Evolutionary conservation across 1,139 yeast species (phyloP), one percentile per base, ranked within the genome.

Genomic region (Geotrichum citri-aurantii): DNA sequence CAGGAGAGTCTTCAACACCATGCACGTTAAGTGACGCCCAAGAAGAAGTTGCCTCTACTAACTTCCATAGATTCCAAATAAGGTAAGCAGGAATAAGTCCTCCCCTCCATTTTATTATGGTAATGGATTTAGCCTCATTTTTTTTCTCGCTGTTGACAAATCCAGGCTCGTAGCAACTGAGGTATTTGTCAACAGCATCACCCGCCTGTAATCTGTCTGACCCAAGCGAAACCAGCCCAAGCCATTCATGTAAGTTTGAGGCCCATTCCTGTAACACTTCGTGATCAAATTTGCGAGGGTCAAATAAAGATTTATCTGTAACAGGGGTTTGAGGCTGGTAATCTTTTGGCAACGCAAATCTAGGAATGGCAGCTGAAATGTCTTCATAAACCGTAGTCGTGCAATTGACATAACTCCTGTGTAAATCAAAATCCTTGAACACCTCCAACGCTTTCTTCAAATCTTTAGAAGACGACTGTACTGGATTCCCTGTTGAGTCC

Each of bases 261-360:
- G 70, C 66, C 73, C 73, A 71, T 56, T 72, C 74, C 24, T 64
- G 64, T n/a, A 61, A 44, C 7, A 51, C 63, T n/a, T 65, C 70
- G 21, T 56, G 51, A 48, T 59, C 54, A 50, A 31, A 57, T 1
- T 17, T 40, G 42, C 10, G 48, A 14, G 19, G 47, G 29, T 46
- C 55, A 37, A 37, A 37, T n/a, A 37, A 7, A 37, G 44, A 37
- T 37, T 37, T 37, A 8, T 37, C 44, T 7, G 8, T 17, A 37
- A 37, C 17, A 17, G 44, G 44, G 19, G 19, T 12, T 21, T 46
- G 50, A 27, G 55, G 29, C 14, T 44, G 29, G 19, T 55, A 27
- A 33, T 54, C 55, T 27, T 50, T 48, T 8, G 65, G 63, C 4
- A 62, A 27, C 1, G 50, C 48, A 50, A 66, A 54, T 4, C 44